Evolutionary conservation across 805 yeast species (phyloP).

Genomic region (Candida michaelii): DNA sequence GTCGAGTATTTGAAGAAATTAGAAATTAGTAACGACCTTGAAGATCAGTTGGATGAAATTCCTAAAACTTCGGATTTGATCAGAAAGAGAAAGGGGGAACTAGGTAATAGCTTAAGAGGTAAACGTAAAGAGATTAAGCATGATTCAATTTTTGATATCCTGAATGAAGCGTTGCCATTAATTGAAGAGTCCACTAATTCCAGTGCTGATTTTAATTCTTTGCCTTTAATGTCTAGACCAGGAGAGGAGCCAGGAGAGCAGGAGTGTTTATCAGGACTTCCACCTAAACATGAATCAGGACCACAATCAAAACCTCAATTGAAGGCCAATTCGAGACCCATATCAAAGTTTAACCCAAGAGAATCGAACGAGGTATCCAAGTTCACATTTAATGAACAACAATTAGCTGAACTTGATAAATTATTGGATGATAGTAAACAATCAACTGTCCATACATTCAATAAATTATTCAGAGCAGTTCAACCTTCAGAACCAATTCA

Average conservation of each 20-base stretch:
- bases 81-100: slow-evolving; percentile 1
- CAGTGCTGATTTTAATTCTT: not conserved
- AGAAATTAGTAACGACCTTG: not conserved
- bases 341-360: no score
- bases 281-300: not conserved
- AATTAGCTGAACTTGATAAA: no score
- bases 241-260: no score
- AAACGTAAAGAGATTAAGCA: slow-evolving; percentile 2
- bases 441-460: no score
- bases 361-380: no score
- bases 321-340: no score
- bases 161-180: not conserved
- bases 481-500: slow-evolving; percentile 13
- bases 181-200: not conserved
- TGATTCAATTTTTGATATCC: not conserved
- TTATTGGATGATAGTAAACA: no score
- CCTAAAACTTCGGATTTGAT: not conserved
- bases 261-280: no score
- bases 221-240: no score
- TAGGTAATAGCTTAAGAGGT: not conserved
- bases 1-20: slow-evolving; percentile 14
- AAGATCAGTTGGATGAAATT: not conserved
- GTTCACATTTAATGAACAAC: no score
- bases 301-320: not conserved
- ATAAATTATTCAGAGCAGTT: slow-evolving; percentile 13